A percentile compares a stretch with the other conserved stretches of the same genome.
Evolutionary conservation across 2,329 filamentous ascomycete species (phyloP).

Genomic region (Mycosphaerelloides madeirae): DNA sequence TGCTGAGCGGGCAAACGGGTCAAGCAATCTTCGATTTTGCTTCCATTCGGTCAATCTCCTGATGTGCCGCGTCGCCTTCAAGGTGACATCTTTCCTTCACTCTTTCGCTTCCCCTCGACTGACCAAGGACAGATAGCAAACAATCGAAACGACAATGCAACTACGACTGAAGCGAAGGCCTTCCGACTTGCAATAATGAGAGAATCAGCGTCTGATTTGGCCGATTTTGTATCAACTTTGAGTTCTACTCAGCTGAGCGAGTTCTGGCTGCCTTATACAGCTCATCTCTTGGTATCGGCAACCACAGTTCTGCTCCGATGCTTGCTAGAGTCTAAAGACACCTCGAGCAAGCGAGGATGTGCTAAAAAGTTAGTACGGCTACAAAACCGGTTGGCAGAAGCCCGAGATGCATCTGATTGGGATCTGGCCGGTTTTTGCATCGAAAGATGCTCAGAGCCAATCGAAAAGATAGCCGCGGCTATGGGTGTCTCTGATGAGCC

Average conservation of each 20-base stretch:
- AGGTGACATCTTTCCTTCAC: not conserved
- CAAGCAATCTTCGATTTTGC: constrained; percentile 38
- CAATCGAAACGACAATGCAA: no score
- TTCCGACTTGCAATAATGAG: constrained; percentile 43
- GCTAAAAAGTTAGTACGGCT: constrained; percentile 26
- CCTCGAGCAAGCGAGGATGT: constrained; percentile 44
- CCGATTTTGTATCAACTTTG: constrained; percentile 47
- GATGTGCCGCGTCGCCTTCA: constrained; percentile 34
- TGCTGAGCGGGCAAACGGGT: constrained; percentile 11
- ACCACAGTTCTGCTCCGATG: constrained; percentile 51
- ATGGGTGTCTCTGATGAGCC: constrained; percentile 4
- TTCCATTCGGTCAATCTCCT: constrained; percentile 38
- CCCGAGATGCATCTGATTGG: constrained; percentile 33
- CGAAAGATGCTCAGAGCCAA: constrained; percentile 38
- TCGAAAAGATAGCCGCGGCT: constrained; percentile 31
- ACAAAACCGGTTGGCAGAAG: constrained; percentile 3
- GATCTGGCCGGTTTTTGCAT: constrained; percentile 53
- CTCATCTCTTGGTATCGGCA: constrained; percentile 51
- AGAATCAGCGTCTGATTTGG: constrained; percentile 46
- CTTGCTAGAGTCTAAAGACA: constrained; percentile 48
- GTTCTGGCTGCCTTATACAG: constrained; percentile 51
- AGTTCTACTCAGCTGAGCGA: constrained; percentile 46
- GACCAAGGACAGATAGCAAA: no score
- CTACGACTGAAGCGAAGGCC: constrained; percentile 17
- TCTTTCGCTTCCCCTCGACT: not conserved